Evolutionary conservation across 1,139 yeast species (phyloP).

Genomic region (Kurtzmaniella quercitrusa): DNA sequence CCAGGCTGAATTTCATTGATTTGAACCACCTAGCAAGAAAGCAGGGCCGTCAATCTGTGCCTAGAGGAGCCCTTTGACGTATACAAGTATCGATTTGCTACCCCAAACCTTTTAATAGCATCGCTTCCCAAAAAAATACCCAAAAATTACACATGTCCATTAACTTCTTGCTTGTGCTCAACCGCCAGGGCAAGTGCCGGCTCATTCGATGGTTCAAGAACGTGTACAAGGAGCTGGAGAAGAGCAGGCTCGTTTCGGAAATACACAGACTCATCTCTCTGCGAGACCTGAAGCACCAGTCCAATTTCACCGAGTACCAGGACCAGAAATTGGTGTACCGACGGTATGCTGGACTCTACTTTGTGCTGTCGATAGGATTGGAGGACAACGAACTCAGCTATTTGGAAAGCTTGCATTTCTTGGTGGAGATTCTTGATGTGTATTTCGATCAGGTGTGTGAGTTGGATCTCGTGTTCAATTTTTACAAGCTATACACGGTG

Average conservation of each 20-base stretch:
- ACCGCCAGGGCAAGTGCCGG: conserved; percentile 90
- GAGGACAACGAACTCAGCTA: conserved; percentile 77
- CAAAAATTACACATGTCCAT: conserved; percentile 76
- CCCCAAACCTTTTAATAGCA: too few species aligned
- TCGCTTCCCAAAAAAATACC: too few species aligned
- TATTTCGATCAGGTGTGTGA: conserved; percentile 93
- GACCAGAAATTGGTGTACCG: conserved; percentile 76
- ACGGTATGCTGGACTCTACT: conserved; percentile 88
- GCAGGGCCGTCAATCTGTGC: too few species aligned
- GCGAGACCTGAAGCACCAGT: conserved; percentile 79
- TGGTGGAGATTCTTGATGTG: conserved; percentile 84
- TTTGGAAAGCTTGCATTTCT: conserved; percentile 78
- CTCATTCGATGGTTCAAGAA: conserved; percentile 73
- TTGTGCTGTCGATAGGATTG: conserved; percentile 72
- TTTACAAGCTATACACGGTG: conserved; percentile 65
- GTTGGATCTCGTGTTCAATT: conserved; percentile 80
- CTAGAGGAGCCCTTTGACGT: too few species aligned
- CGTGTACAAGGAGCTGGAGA: conserved; percentile 35
- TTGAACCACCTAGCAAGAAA: too few species aligned
- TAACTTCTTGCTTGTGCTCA: conserved; percentile 75
- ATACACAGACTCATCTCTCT: conserved; percentile 81
- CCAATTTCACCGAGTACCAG: conserved; percentile 75
- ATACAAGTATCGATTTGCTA: too few species aligned
- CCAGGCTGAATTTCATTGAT: too few species aligned
- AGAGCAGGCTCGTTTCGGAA: conserved; percentile 55